Percentiles rank a stretch among this genome's conserved stretches.
These are phyloP conservation scores for Lentinus polychrous DNA, from an alignment of 1,284 basidiomycete genomes.

Conservation along the genomic window DNA sequence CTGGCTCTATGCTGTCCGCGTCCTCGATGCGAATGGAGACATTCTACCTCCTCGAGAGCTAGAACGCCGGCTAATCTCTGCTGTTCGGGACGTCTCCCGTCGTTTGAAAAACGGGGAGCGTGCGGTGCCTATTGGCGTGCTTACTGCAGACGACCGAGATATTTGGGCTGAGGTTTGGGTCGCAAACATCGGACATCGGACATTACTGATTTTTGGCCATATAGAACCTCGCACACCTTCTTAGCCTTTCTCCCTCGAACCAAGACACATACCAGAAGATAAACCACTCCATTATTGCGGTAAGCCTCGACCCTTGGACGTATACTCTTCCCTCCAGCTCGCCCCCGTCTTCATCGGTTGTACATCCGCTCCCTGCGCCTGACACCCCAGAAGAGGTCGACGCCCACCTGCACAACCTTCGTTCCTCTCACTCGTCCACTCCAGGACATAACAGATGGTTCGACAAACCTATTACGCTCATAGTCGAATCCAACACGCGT, in stretches of 20 bases:
- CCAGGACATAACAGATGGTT: constrained; percentile 74
- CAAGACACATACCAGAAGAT: constrained; percentile 52
- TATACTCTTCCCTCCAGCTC: constrained; percentile 36
- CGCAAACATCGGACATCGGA: not conserved
- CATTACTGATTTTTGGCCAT: constrained; percentile 1
- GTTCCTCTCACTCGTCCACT: constrained; percentile 63
- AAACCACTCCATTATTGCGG: constrained; percentile 70
- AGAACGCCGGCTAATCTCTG: constrained; percentile 57
- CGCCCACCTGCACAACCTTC: constrained; percentile 74
- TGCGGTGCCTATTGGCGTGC: constrained; percentile 58
- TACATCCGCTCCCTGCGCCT: constrained; percentile 16
- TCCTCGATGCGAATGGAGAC: constrained; percentile 39
- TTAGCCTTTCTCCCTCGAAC: constrained; percentile 65
- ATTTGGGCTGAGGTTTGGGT: constrained; percentile 67
- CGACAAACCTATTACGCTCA: constrained; percentile 83
- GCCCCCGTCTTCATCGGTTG: constrained; percentile 5
- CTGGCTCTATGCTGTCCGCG: constrained; percentile 78
- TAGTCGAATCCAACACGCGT: constrained; percentile 82
- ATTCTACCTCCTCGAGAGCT: constrained; percentile 44
- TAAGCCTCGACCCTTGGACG: constrained; percentile 62
- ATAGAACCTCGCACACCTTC: constrained; percentile 69
- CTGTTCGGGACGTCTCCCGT: constrained; percentile 62
- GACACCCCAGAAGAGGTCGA: constrained; percentile 45
- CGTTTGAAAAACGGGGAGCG: constrained; percentile 49
- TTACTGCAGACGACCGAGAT: constrained; percentile 81